Evolutionary conservation across 192 early-diverging fungal species (phyloP), one percentile per base, ranked within the genome.

Genomic region (Chytriomyces sp.): DNA sequence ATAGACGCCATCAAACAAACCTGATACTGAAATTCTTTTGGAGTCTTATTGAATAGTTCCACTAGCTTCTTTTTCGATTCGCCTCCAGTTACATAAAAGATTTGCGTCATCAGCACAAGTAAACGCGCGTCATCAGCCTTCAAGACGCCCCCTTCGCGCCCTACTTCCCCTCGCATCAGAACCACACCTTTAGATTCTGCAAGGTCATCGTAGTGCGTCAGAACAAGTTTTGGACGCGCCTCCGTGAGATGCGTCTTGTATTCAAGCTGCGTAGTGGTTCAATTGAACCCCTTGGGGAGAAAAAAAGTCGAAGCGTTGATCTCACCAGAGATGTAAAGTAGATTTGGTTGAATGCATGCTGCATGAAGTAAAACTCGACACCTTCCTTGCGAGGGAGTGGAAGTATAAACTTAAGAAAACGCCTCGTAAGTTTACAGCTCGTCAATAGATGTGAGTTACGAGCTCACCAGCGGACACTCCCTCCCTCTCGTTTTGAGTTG

Each of bases 131-230:
- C 90, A 22, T 82, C 77, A 14, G 85, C 53, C 12, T 84, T 86
- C 32, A 96, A 66, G 44, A 86, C 73, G 10, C 75, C 79, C 19
- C 79, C 75, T 3, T 63, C 67, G 14, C 80, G 80, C 3, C 86
- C 81, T 38, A 91, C 61, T 64, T 93, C 91, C 22, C 96, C 96
- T 12, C 88, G 79, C 96, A 98, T 96, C 34, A 98, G 84, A 36
- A 98, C 94, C 59, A 98, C 82, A 34, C 84, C 91, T 77, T 95
- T 93, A 75, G 80, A 75, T 3, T 91, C 88, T 19, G 82, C 73
- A 53, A 96, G 80, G 32, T 98, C 96, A 49, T 90, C 90, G 84
- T 93, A 96, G 74, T 95, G 91, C 17, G 92, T 93, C 56, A 98
- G 76, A 26, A 92, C 92, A 53, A 98, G 82, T 62, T 86, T 87